These are phyloP conservation scores for Protea cynaroides DNA, from an alignment of 164 flowering plant species.

Conservation along the genomic window DNA sequence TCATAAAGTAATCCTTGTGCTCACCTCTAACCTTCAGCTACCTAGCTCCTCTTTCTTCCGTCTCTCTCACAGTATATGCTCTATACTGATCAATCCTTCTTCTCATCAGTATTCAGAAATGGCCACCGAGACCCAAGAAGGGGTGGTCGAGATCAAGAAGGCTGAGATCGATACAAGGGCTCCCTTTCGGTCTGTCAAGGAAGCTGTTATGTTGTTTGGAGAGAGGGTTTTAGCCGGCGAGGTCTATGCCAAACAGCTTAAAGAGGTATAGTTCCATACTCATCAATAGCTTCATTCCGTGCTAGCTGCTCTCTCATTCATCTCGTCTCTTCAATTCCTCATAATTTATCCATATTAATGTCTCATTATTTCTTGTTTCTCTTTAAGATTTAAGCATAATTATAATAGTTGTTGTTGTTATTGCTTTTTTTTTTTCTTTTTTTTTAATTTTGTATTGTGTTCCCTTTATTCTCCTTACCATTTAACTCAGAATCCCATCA, in stretches of 20 bases:
- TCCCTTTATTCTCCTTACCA: too few species aligned
- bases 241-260: slow-evolving; percentile 57
- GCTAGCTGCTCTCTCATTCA: too few species aligned
- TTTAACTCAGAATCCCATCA: too few species aligned
- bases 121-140: slow-evolving; percentile 21
- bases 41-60: neutral
- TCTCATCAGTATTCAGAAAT: too few species aligned
- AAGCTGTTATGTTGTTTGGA: slow-evolving; percentile 73
- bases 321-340: neutral
- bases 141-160: slow-evolving; percentile 29
- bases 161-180: slow-evolving; percentile 65
- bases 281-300: neutral
- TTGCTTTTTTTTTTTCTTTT: too few species aligned
- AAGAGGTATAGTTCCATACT: slow-evolving; percentile 59
- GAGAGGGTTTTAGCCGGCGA: slow-evolving; percentile 70
- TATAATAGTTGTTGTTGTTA: too few species aligned
- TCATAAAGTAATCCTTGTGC: neutral
- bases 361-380: neutral
- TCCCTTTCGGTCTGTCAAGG: slow-evolving; percentile 72
- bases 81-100: neutral
- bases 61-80: neutral
- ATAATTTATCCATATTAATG: neutral
- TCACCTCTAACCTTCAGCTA: neutral
- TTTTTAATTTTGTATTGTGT: too few species aligned
- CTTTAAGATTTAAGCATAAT: too few species aligned